Conservation (phyloP, 345 rosid species). For the Mangifera indica region DNA sequence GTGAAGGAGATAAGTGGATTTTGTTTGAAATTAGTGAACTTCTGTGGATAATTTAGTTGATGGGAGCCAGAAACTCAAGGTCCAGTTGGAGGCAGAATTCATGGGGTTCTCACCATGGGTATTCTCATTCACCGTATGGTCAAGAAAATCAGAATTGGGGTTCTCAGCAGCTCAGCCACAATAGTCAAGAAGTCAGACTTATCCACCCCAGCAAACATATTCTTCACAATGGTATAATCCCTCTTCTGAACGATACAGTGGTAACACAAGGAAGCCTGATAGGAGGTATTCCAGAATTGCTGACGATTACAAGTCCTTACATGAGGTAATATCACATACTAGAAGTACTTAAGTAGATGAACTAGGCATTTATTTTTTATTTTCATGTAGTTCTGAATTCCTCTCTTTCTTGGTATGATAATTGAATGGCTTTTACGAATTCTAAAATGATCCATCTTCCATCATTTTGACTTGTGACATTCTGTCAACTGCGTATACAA, state of each 20-base stretch:
- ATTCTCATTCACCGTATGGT: slow-evolving; percentile 38
- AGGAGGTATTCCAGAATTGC: slow-evolving; percentile 72
- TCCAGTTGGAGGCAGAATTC: slow-evolving; percentile 52
- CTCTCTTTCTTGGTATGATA: background rate
- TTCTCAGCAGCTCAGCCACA: slow-evolving; percentile 27
- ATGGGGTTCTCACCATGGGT: slow-evolving; percentile 33
- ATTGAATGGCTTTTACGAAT: no score
- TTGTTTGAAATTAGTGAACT: slow-evolving; percentile 15
- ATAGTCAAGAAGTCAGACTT: slow-evolving; percentile 46
- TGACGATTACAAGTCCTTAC: slow-evolving; percentile 72
- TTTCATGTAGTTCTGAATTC: background rate
- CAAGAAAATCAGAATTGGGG: slow-evolving; percentile 40
- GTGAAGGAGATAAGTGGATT: slow-evolving; percentile 7
- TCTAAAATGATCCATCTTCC: background rate
- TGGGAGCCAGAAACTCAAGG: slow-evolving; percentile 72
- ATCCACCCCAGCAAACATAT: slow-evolving; percentile 34
- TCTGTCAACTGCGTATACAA: background rate
- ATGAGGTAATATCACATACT: slow-evolving; percentile 48
- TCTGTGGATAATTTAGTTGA: slow-evolving; percentile 33
- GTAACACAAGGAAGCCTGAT: slow-evolving; percentile 53
- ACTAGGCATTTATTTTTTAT: background rate
- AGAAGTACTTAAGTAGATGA: background rate
- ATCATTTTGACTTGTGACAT: background rate
- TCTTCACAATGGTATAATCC: slow-evolving; percentile 31
- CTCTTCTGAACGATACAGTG: slow-evolving; percentile 29